A percentile compares a stretch with the other conserved stretches of the same genome.
Evolutionary conservation across 2,329 filamentous ascomycete genomes (phyloP).

Genomic region (Biscogniauxia marginata): DNA sequence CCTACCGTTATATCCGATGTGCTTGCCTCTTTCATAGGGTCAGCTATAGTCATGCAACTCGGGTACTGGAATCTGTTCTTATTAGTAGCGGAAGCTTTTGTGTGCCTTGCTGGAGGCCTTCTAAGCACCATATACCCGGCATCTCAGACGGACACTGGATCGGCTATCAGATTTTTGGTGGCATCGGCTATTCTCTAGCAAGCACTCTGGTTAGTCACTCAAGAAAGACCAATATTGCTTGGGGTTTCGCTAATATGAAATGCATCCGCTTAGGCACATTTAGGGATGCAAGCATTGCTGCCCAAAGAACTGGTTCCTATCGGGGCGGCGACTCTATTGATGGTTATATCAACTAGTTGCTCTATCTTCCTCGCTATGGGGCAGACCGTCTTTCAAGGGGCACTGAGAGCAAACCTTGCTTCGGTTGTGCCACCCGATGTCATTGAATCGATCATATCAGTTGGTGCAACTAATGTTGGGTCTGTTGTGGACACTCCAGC

Average conservation of each 20-base stretch:
- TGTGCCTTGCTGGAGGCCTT: conserved; percentile 12
- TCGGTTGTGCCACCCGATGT: conserved; percentile 5
- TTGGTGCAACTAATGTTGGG: conserved; percentile 10
- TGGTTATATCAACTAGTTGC: conserved; percentile 19
- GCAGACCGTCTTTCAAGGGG: conserved; percentile 15
- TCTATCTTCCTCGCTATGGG: conserved; percentile 18
- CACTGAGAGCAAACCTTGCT: conserved; percentile 10
- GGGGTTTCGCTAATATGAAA: not conserved
- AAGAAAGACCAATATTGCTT: not conserved
- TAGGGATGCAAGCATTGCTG: conserved; percentile 19
- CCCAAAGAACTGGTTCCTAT: conserved; percentile 21
- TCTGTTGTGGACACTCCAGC: conserved; percentile 4
- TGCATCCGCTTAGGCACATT: conserved; percentile 9
- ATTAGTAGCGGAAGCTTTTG: conserved; percentile 9
- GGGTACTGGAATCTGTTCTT: conserved; percentile 20
- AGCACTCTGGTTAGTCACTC: conserved; percentile 10
- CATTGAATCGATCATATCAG: conserved; percentile 11
- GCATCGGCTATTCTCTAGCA: conserved; percentile 16
- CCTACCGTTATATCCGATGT: conserved; percentile 19
- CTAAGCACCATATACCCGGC: conserved; percentile 16
- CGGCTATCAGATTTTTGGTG: conserved; percentile 22
- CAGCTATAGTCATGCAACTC: conserved; percentile 6
- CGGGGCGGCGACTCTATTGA: conserved; percentile 12
- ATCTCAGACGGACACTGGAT: conserved; percentile 13
- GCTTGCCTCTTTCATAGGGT: conserved; percentile 13